Base-by-base conservation (phyloP, 2,329 filamentous ascomycete genomes). In the Neurospora sp. region DNA sequence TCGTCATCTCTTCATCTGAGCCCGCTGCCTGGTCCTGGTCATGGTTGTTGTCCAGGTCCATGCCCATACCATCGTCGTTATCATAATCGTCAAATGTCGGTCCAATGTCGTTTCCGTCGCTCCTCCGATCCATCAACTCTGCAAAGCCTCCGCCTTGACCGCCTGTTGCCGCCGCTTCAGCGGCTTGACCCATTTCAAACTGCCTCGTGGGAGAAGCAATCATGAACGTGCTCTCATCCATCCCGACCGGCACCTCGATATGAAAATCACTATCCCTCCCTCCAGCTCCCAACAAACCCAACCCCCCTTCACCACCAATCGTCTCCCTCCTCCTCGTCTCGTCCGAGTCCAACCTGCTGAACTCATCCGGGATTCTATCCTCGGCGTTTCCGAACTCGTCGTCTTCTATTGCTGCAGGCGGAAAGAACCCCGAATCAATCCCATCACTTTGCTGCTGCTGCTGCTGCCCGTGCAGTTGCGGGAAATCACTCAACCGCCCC, bases 401-500 rank as follows among this genome's bases (percentile, higher is more conserved):
- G 3, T 84, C 77, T 68, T 84, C 82, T 52, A 83, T 80, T 8
- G 83, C 73, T 1, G 83, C 77, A 1, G 81, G 82, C 0, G 85
- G 83, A 69, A 87, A 87, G 74, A 87, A 87, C 2, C 83, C 85
- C 0, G 84, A 84, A 70, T 83, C 82, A 12, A 83, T 79, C 0
- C 80, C 82, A 3, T 74, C 68, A 78, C 73, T 3, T 80, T 80
- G 12, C 77, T 79, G 28, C 76, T 77, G 17, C 74, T 75, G 33
- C 74, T 75, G 33, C 33, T 6, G 6, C 33, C 33, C 33, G 33
- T 33, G 12, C 76, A 19, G n/a, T n/a, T 71, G 36, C 71, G 75
- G 19, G 82, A 83, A 83, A 75, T 89, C 87, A 74, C 86, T 89
- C 76, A 85, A 81, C 33, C 83, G 87, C 0, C 83, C 86, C 72